These are phyloP conservation scores for Sugiyamaella japonica DNA, from an alignment of 1,139 yeast genomes.

Conservation along the genomic window DNA sequence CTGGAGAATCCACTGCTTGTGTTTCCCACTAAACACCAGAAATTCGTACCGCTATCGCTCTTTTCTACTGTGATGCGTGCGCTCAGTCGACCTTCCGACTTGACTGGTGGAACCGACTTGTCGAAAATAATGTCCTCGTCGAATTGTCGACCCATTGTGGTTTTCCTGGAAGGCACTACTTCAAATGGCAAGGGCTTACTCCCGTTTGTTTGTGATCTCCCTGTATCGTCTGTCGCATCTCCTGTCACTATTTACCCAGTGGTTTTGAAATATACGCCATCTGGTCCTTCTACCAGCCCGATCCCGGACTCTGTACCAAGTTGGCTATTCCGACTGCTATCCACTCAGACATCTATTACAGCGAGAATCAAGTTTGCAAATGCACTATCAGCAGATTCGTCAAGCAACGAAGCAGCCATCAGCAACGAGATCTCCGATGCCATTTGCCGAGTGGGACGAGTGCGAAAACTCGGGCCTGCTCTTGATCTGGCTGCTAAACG, in stretches of 20 bases:
- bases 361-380: constrained; percentile 33
- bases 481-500: constrained; percentile 37
- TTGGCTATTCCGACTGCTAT: constrained; percentile 28
- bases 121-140: constrained; percentile 10
- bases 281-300: constrained; percentile 31
- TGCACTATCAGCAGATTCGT: constrained; percentile 22
- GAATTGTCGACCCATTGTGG: constrained; percentile 30
- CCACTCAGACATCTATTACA: constrained; percentile 26
- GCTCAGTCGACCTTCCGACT: constrained; percentile 17
- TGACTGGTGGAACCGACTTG: constrained; percentile 8
- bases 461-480: constrained; percentile 38
- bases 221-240: constrained; percentile 17
- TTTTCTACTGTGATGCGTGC: constrained; percentile 19
- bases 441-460: constrained; percentile 38
- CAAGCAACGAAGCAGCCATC: constrained; percentile 21
- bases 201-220: constrained; percentile 29
- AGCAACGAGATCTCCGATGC: constrained; percentile 29
- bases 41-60: constrained; percentile 14
- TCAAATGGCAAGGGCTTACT: constrained; percentile 45
- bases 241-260: constrained; percentile 33
- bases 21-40: constrained; percentile 11
- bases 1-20: constrained; percentile 7
- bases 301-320: constrained; percentile 26
- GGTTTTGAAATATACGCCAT: constrained; percentile 39
- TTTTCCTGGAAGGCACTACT: constrained; percentile 45